Evolutionary conservation across 192 early-diverging fungal species (phyloP).

Genomic region (Backusella australiensis): DNA sequence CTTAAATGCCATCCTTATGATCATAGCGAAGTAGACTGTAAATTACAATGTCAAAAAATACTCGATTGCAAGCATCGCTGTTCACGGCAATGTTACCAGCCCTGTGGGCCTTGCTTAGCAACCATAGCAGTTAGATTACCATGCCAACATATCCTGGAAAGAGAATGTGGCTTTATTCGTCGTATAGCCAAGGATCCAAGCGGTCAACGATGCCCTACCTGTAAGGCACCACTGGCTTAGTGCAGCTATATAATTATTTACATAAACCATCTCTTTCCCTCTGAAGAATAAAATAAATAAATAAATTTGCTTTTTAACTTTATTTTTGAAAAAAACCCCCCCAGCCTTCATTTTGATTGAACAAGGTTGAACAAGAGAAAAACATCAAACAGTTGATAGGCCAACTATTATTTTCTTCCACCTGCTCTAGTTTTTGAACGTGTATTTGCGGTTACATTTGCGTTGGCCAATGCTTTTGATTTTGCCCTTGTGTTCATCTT

Average conservation of each 20-base stretch:
- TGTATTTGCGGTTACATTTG: neutral
- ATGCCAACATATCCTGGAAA: conserved; percentile 21
- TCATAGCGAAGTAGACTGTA: conserved; percentile 25
- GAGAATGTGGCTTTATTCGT: conserved; percentile 17
- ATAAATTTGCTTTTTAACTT: neutral
- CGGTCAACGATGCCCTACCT: neutral
- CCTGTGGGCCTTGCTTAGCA: conserved; percentile 17
- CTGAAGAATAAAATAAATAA: neutral
- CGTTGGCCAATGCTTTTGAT: neutral
- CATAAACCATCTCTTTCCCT: neutral
- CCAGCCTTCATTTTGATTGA: neutral
- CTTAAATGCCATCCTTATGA: conserved; percentile 27
- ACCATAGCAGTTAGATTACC: neutral
- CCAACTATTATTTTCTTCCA: neutral
- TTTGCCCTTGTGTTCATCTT: neutral
- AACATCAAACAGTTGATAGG: too few species aligned
- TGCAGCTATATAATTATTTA: neutral
- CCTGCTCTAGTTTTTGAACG: neutral
- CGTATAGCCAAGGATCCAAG: neutral
- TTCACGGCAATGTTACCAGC: conserved; percentile 16
- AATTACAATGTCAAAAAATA: conserved; percentile 14
- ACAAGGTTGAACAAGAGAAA: neutral
- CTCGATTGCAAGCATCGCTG: conserved; percentile 29
- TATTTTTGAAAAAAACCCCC: too few species aligned
- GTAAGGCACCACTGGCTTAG: neutral